Conservation (phyloP, 306 rosid species). For the Glycine soja region DNA sequence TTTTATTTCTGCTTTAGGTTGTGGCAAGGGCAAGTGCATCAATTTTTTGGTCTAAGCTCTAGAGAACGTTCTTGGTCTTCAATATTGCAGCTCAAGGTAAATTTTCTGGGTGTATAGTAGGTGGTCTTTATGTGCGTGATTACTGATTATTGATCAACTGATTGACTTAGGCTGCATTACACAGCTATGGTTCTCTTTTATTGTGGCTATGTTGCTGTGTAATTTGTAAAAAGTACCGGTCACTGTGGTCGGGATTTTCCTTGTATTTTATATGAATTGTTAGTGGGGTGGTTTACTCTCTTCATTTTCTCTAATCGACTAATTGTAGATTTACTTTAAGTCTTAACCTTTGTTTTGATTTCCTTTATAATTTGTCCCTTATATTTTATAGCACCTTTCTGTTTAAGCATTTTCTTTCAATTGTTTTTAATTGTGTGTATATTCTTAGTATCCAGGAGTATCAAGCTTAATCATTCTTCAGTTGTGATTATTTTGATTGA, state of each 20-base stretch:
- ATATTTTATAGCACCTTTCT: slow-evolving; percentile 15
- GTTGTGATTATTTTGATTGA: slow-evolving; percentile 26
- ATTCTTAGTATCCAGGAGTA: slow-evolving; percentile 2
- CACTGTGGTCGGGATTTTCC: not conserved
- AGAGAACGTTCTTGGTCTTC: slow-evolving; percentile 71
- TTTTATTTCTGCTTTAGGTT: slow-evolving; percentile 57
- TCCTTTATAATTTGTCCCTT: slow-evolving; percentile 18
- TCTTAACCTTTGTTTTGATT: slow-evolving; percentile 20
- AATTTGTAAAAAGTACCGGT: not conserved
- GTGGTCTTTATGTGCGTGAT: not conserved
- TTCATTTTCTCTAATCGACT: slow-evolving; percentile 13
- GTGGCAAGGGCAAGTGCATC: slow-evolving; percentile 78
- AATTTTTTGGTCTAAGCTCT: slow-evolving; percentile 49
- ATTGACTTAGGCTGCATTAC: slow-evolving; percentile 27
- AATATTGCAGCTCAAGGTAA: slow-evolving; percentile 75
- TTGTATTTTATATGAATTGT: slow-evolving; percentile 16
- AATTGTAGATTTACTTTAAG: slow-evolving; percentile 20
- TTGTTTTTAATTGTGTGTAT: slow-evolving; percentile 15
- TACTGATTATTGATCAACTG: not conserved
- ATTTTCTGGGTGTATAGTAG: slow-evolving; percentile 23
- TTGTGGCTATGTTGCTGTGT: not conserved
- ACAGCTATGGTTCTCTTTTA: slow-evolving; percentile 17
- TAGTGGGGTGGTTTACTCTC: slow-evolving; percentile 25
- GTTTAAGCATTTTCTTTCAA: slow-evolving; percentile 20
- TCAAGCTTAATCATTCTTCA: not conserved